A percentile compares a stretch with the other conserved stretches of the same genome.
These are phyloP conservation scores for Hirsutella thompsonii DNA, from an alignment of 2,329 filamentous ascomycete genomes.

Conservation along the genomic window DNA sequence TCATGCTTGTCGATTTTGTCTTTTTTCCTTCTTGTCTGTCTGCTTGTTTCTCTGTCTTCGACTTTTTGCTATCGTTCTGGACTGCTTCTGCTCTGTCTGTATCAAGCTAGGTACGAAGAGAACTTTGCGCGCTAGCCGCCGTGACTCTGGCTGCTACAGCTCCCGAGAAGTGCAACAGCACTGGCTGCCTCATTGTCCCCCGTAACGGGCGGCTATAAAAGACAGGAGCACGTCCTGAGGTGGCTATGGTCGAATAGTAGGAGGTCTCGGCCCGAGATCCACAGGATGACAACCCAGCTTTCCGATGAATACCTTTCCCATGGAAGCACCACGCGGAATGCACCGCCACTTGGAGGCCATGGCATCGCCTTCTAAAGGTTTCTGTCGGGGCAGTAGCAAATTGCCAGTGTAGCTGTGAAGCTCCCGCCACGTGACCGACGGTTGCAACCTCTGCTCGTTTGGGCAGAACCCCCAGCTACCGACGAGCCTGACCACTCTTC, in stretches of 20 bases:
- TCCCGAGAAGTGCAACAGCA: constrained; percentile 26
- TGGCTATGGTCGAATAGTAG: constrained; percentile 16
- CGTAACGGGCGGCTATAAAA: constrained; percentile 34
- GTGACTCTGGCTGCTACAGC: constrained; percentile 39
- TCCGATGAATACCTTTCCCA: constrained; percentile 3
- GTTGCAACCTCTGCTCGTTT: constrained; percentile 10
- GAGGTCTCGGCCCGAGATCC: constrained; percentile 14
- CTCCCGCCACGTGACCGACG: constrained; percentile 6
- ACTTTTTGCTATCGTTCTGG: constrained; percentile 61
- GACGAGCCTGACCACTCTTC: constrained; percentile 14
- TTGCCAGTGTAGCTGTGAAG: no score
- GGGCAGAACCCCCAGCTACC: constrained; percentile 9
- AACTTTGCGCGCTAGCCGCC: constrained; percentile 48
- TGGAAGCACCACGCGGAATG: not conserved
- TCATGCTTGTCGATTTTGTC: constrained; percentile 30
- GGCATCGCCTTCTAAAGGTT: not conserved
- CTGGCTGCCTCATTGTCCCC: constrained; percentile 29
- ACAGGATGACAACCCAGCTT: constrained; percentile 10
- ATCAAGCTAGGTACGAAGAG: constrained; percentile 55
- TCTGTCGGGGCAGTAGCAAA: not conserved
- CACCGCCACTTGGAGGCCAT: not conserved
- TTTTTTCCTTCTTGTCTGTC: constrained; percentile 9
- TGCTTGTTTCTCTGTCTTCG: constrained; percentile 14
- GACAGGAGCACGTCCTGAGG: constrained; percentile 19
- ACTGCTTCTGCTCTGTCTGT: constrained; percentile 21